Conservation (phyloP, 352 stramenopile genomes). For the Peronospora tabacina region DNA sequence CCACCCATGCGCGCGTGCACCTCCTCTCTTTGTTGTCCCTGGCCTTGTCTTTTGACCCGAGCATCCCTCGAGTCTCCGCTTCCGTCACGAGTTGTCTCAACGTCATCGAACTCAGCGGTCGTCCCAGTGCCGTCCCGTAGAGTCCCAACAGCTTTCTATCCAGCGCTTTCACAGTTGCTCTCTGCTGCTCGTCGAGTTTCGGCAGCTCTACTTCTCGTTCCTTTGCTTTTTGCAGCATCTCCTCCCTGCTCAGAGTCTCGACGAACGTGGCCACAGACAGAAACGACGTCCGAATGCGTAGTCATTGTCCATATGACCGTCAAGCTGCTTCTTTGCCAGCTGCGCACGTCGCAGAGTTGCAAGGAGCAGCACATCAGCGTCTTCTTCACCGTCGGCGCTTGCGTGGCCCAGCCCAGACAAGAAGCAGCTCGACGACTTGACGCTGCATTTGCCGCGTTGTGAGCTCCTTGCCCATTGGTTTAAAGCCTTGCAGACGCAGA, state of each 20-base stretch:
- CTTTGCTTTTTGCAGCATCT: constrained; percentile 34
- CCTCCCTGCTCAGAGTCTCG: constrained; percentile 35
- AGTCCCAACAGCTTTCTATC: constrained; percentile 47
- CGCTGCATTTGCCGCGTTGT: constrained; percentile 35
- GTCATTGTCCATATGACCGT: constrained; percentile 35
- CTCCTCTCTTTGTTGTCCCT: constrained; percentile 44
- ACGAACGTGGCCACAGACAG: constrained; percentile 47
- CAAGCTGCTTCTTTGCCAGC: constrained; percentile 38
- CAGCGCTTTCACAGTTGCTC: constrained; percentile 34
- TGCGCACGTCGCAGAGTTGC: constrained; percentile 19
- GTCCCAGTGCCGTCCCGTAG: constrained; percentile 38
- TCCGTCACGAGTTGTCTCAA: constrained; percentile 56
- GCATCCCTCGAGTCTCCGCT: constrained; percentile 36
- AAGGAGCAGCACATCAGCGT: constrained; percentile 13
- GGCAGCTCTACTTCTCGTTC: constrained; percentile 24
- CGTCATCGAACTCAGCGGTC: constrained; percentile 47
- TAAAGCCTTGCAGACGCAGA: constrained; percentile 32
- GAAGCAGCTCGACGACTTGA: constrained; percentile 37
- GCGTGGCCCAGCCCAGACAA: constrained; percentile 24
- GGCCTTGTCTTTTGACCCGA: constrained; percentile 19
- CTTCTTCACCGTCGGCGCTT: background rate
- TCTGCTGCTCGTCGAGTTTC: constrained; percentile 29
- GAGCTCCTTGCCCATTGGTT: constrained; percentile 24
- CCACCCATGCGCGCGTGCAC: constrained; percentile 53
- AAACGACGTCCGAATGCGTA: constrained; percentile 68